Conservation (phyloP, 495 filamentous ascomycete genomes). For the Chaetomium tenue region DNA sequence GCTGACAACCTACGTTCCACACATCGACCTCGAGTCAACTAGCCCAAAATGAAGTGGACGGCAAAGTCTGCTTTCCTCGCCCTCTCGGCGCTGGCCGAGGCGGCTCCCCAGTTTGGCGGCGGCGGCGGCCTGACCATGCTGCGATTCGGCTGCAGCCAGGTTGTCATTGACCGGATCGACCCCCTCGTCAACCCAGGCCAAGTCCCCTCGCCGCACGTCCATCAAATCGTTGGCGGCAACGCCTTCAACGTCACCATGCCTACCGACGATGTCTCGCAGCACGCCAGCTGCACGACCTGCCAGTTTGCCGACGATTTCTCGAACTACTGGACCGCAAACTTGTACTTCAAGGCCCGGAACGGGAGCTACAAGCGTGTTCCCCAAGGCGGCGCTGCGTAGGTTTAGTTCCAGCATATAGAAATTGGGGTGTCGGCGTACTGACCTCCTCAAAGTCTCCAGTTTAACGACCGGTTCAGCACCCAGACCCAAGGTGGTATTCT, state of each 20-base stretch:
- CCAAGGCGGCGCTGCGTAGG: conserved; percentile 44
- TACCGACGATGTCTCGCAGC: conserved; percentile 38
- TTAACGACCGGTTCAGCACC: conserved; percentile 50
- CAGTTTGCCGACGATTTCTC: conserved; percentile 45
- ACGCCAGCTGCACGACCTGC: conserved; percentile 45
- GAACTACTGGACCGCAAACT: conserved; percentile 53
- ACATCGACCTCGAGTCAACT: not conserved
- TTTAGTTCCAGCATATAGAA: not conserved
- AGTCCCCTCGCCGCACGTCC: conserved; percentile 42
- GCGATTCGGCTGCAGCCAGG: conserved; percentile 47
- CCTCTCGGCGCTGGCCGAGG: conserved; percentile 39
- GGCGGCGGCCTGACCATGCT: conserved; percentile 42
- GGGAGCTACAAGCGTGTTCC: conserved; percentile 50
- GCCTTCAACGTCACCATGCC: conserved; percentile 47
- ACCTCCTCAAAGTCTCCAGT: conserved; percentile 31
- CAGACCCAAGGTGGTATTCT: conserved; percentile 51
- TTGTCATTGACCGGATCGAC: conserved; percentile 48
- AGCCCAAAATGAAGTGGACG: conserved; percentile 40
- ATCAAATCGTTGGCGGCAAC: conserved; percentile 49
- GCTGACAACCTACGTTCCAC: not conserved
- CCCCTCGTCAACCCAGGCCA: conserved; percentile 44
- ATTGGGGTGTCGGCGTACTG: not conserved
- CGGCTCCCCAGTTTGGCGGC: conserved; percentile 40
- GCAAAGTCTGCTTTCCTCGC: conserved; percentile 33
- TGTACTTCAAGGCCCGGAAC: conserved; percentile 52